Base-by-base conservation (phyloP, 2,329 filamentous ascomycete genomes). In the Teratosphaeria epicoccoides region DNA sequence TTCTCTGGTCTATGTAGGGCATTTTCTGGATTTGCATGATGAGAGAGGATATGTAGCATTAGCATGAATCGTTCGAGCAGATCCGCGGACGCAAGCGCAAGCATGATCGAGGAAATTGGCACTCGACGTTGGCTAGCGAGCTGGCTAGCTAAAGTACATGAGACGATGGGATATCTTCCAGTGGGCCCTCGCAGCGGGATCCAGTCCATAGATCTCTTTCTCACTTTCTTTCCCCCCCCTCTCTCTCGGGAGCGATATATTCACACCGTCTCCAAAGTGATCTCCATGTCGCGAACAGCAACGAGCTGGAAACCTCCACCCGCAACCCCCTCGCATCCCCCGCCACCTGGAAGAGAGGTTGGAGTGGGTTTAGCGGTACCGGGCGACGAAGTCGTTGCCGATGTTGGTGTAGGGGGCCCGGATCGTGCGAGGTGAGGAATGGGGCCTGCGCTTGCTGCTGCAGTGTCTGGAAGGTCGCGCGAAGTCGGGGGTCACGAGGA, bases 371-470 rank as follows among this genome's bases (percentile, higher is more conserved):
- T n/a, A n/a, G n/a, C n/a, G 60, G 40, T 10, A 53, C 53, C 37
- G 59, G 54, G 33, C 54, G 57, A 12, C 55, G 51, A 17, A 59
- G 47, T 24, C 52, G 51, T 45, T 46, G 46, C 55, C 55, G 22
- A 52, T 55, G 45, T 56, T 60, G 9, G 59, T 60, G n/a, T 9
- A 63, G 60, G 6, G 58, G 55, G 0, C 62, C 62, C 1, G 51
- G 55, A 5, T 46, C 54, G 33, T n/a, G n/a, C n/a, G 60, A 60
- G 1, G 46, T 28, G 2, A 57, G 49, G 28, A 61, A 56, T 12
- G 55, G 44, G 2, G 24, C 25, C 2, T 56, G 33, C 9, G 59
- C 56, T 23, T 52, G 43, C 24, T 17, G 24, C n/a, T 24, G 12
- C n/a, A 24, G 29, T 12, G 22, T 40, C 12, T 23, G 5, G 25